Conservation (phyloP, 352 stramenopile species). For the Phytophthora quininea region DNA sequence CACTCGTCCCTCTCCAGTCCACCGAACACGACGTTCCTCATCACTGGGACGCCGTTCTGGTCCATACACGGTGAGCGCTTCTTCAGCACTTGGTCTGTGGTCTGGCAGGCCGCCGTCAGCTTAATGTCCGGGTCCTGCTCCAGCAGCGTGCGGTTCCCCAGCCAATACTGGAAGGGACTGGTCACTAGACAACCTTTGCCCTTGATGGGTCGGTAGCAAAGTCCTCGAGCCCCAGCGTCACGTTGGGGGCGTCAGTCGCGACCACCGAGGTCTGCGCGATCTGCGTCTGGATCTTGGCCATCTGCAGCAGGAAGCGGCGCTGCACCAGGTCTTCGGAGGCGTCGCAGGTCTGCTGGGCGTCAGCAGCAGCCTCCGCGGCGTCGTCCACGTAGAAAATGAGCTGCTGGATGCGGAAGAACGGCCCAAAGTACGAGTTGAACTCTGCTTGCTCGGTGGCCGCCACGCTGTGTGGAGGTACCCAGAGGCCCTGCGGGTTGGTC, state of each 20-base stretch:
- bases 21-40: conserved; percentile 90
- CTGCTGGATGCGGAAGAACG: conserved; percentile 89
- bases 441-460: conserved; percentile 66
- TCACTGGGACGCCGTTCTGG: conserved; percentile 89
- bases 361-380: conserved; percentile 7
- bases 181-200: conserved; percentile 85
- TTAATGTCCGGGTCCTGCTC: conserved; percentile 79
- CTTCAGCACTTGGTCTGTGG: conserved; percentile 56
- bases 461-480: conserved; percentile 70
- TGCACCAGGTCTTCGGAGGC: conserved; percentile 61
- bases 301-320: conserved; percentile 56
- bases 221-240: conserved; percentile 57
- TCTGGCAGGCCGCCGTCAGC: conserved; percentile 89
- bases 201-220: conserved; percentile 79
- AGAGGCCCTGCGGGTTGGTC: conserved; percentile 83
- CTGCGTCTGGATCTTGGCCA: conserved; percentile 68
- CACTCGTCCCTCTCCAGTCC: conserved; percentile 65
- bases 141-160: conserved; percentile 61
- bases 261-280: conserved; percentile 45
- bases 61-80: conserved; percentile 84
- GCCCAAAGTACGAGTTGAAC: conserved; percentile 83
- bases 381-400: conserved; percentile 81
- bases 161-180: conserved; percentile 86
- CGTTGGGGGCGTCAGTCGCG: conserved; percentile 31
- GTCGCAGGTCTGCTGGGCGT: conserved; percentile 24